A percentile compares a stretch with the other conserved stretches of the same genome.
These are phyloP conservation scores for Dictyostelium firmibasis DNA, from an alignment of 78 protist genomes.

Conservation along the genomic window DNA sequence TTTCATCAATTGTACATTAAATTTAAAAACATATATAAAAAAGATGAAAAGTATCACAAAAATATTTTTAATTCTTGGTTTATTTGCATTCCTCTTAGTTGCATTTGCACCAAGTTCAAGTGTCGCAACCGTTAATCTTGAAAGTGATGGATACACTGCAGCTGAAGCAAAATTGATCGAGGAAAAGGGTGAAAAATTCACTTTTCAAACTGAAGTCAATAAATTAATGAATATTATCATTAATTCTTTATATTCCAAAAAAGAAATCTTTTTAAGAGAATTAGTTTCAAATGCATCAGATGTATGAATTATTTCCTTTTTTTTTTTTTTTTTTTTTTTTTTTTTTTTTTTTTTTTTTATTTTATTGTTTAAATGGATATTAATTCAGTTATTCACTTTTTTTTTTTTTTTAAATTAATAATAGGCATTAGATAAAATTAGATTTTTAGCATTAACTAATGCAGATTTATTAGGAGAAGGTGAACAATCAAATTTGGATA, in stretches of 20 bases:
- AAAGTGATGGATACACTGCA: conserved; percentile 6
- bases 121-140: neutral
- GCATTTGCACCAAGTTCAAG: conserved; percentile 3
- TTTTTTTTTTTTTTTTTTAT: neutral
- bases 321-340: conserved; percentile 26
- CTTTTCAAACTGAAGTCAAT: conserved; percentile 97
- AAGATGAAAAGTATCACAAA: neutral
- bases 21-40: neutral
- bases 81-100: conserved; percentile 6
- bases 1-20: neutral
- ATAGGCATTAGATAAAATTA: conserved; percentile 88
- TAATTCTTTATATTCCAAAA: conserved; percentile 98
- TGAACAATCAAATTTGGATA: conserved; percentile 92
- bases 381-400: neutral
- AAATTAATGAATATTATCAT: conserved; percentile 97
- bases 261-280: conserved; percentile 99
- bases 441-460: conserved; percentile 95
- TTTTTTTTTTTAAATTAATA: neutral
- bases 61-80: neutral
- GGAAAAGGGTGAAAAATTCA: conserved; percentile 23
- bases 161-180: conserved; percentile 9
- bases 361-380: conserved; percentile 24
- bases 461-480: conserved; percentile 88
- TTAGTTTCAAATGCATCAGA: conserved; percentile 98
- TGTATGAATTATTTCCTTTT: conserved; percentile 12